phyloP scores from a whole-genome alignment of 139 green algal species.

The Picochlorum costavermella region DNA sequence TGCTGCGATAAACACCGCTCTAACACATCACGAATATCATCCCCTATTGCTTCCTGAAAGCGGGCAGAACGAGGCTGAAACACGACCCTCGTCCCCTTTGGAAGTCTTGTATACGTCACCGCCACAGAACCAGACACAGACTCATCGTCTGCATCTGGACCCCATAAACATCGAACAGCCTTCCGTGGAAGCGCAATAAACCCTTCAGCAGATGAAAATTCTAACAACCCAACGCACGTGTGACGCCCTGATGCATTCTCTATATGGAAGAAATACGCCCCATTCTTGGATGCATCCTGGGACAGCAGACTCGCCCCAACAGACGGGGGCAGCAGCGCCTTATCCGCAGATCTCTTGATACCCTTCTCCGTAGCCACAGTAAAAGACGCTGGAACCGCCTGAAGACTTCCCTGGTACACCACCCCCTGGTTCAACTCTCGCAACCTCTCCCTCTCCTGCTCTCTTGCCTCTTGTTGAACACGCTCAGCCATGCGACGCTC shows the following conservation, averaged over 20 bases:
- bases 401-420: slow-evolving; percentile 30
- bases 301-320: slow-evolving; percentile 45
- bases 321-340: slow-evolving; percentile 65
- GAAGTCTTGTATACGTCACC: slow-evolving; percentile 31
- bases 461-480: slow-evolving; percentile 27
- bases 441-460: slow-evolving; percentile 20
- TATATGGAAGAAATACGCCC: slow-evolving; percentile 67
- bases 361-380: slow-evolving; percentile 26
- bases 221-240: slow-evolving; percentile 63
- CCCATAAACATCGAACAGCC: slow-evolving; percentile 53
- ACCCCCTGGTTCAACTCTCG: slow-evolving; percentile 52
- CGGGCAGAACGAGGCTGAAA: slow-evolving; percentile 53
- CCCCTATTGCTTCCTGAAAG: slow-evolving; percentile 58
- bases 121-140: slow-evolving; percentile 9
- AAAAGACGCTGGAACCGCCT: slow-evolving; percentile 35
- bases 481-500: slow-evolving; percentile 10
- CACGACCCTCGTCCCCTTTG: slow-evolving; percentile 21
- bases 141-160: slow-evolving; percentile 14
- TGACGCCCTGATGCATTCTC: slow-evolving; percentile 8
- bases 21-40: slow-evolving; percentile 44
- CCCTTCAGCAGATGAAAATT: slow-evolving; percentile 69
- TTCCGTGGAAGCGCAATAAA: slow-evolving; percentile 45
- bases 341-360: slow-evolving; percentile 54
- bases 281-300: slow-evolving; percentile 64
- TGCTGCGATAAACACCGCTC: slow-evolving; percentile 48